Conservation (phyloP, 2,329 filamentous ascomycete genomes). For the Ilyonectria destructans region DNA sequence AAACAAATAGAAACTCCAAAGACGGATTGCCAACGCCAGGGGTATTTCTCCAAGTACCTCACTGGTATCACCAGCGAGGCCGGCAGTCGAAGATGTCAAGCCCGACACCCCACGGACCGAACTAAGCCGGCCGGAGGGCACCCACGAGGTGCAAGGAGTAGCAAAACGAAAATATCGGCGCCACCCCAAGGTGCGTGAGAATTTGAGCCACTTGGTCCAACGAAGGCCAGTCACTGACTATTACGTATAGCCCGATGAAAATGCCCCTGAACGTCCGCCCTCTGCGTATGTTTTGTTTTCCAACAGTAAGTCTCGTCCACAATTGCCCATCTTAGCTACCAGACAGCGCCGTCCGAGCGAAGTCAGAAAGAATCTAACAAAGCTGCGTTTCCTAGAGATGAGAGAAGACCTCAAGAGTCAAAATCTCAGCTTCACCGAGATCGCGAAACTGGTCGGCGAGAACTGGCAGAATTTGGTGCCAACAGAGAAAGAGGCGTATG, state of each 20-base stretch:
- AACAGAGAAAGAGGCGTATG: constrained; percentile 79
- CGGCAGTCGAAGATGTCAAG: constrained; percentile 70
- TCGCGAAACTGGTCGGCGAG: constrained; percentile 86
- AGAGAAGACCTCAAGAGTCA: constrained; percentile 84
- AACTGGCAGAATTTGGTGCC: constrained; percentile 83
- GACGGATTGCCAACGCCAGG: constrained; percentile 83
- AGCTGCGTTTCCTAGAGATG: constrained; percentile 68
- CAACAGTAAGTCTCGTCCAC: constrained; percentile 74
- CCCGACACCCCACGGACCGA: constrained; percentile 69
- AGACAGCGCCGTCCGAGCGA: not conserved
- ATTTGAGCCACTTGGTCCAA: constrained; percentile 8
- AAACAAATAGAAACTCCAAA: constrained; percentile 80
- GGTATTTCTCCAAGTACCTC: constrained; percentile 72
- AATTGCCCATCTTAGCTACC: not conserved
- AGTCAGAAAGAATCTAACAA: constrained; percentile 13
- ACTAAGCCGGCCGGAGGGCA: constrained; percentile 62
- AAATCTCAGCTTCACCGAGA: constrained; percentile 86
- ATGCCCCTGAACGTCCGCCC: constrained; percentile 84
- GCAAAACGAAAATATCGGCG: constrained; percentile 83
- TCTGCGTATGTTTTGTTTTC: constrained; percentile 91
- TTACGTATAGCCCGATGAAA: constrained; percentile 76
- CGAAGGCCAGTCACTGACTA: constrained; percentile 7
- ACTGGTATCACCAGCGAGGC: constrained; percentile 65
- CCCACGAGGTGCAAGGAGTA: constrained; percentile 61
- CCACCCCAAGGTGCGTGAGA: constrained; percentile 78